Percentiles rank a stretch among this genome's conserved stretches.
Evolutionary conservation across 108 stramenopile genomes (phyloP).

Genomic region (Hondaea fermentalgiana): DNA sequence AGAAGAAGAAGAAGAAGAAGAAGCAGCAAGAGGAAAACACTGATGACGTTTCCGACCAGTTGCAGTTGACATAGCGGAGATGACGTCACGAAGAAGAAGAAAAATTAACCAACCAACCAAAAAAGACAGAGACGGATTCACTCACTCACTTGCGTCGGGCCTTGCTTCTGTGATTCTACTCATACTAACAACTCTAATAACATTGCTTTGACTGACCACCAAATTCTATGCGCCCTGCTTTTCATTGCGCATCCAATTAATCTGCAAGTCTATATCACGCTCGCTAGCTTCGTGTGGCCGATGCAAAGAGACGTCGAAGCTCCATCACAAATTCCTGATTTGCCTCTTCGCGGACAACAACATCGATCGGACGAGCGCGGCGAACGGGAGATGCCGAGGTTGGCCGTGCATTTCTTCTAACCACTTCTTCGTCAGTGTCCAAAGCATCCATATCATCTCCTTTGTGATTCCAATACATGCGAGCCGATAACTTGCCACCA

Average conservation of each 20-base stretch:
- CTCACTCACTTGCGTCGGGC: neutral
- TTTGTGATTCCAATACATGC: neutral
- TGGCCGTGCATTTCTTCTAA: too few species aligned
- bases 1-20: conserved; percentile 16
- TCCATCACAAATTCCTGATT: neutral
- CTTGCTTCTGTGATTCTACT: too few species aligned
- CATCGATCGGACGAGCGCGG: neutral
- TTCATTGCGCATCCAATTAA: too few species aligned
- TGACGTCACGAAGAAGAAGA: neutral
- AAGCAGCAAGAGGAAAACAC: neutral
- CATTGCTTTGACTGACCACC: too few species aligned
- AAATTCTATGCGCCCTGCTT: too few species aligned
- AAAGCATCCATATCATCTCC: too few species aligned
- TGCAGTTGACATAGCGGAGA: too few species aligned
- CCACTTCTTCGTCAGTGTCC: too few species aligned
- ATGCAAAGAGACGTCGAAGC: neutral
- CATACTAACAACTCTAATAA: too few species aligned
- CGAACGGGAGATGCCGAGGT: too few species aligned
- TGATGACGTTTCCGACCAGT: too few species aligned
- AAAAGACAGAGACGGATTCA: neutral
- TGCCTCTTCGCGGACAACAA: neutral
- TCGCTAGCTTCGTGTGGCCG: neutral
- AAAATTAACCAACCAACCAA: neutral
- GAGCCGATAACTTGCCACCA: neutral
- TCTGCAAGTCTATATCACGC: too few species aligned